Evolutionary conservation across 1,284 basidiomycete genomes (phyloP), one percentile per base, ranked within the genome.

Genomic region (Apiotrichum domesticum): DNA sequence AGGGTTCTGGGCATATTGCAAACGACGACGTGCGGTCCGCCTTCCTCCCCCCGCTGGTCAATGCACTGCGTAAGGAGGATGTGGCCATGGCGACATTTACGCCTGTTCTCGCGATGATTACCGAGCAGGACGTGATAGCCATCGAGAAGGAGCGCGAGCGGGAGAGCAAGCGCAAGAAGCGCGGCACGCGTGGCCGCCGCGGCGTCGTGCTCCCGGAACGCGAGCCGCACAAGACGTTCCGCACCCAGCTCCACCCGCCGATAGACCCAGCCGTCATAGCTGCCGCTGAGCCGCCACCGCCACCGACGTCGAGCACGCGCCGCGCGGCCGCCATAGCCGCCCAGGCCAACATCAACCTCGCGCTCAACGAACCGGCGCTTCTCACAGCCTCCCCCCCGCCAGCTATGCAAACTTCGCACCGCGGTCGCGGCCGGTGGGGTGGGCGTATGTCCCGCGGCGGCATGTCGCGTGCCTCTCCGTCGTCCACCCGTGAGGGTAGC

Each of bases 81-180:
- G 82, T 88, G 69, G 86, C 90, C 37, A 82, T 80, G 66, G 67
- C 63, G 49, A 80, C 81, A 43, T 95, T 85, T 77, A 98, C 93
- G 0, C 96, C 96, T 0, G 82, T 86, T 29, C 87, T 98, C 67
- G 87, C 88, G 72, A 87, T 89, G 69, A 85, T 97, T 69, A 88
- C 85, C 67, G 88, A 93, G 61, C 86, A 87, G 64, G 93, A 97
- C 63, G 83, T 97, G 56, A 88, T 91, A 61, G 81, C 85, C 54
- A 87, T 86, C 66, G 95, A 98, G 75, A 88, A 88, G 71, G 94
- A 98, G 65, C 83, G 92, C 54, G 95, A 97, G 76, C 90, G 90
- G 77, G 92, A 98, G 65, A 82, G 89, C 62, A 86, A 86, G 65
- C 84, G 92, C 45, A 83, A 90, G 61, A 80, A 81, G 60, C 83